Percentiles rank a stretch among this genome's conserved stretches.
These are phyloP conservation scores for Cicer judaicum DNA, from an alignment of 306 rosid species.

Conservation along the genomic window DNA sequence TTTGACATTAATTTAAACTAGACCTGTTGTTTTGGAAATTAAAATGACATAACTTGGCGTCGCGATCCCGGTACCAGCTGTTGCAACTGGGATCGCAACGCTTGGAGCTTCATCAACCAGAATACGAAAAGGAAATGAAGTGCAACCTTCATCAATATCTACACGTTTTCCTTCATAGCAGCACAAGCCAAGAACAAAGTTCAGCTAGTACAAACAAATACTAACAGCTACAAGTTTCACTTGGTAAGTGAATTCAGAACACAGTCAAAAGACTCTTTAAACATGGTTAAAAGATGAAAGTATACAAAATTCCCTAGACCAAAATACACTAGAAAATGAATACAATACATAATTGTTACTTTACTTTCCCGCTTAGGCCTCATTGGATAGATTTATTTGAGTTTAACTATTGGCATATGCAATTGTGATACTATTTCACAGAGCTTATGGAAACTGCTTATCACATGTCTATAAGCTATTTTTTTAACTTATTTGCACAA, in stretches of 20 bases:
- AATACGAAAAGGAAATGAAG: constrained; percentile 5
- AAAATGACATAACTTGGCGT: not conserved
- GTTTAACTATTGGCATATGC: too few relatives aligned
- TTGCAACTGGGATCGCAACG: not conserved
- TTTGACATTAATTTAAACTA: constrained; percentile 5
- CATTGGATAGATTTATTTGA: too few relatives aligned
- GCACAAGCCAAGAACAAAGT: constrained; percentile 2
- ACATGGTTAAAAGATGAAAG: not conserved
- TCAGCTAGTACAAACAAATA: constrained; percentile 10
- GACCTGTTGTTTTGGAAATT: not conserved
- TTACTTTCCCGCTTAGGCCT: not conserved
- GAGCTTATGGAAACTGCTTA: too few relatives aligned
- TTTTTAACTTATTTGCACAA: too few relatives aligned
- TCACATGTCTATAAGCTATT: too few relatives aligned
- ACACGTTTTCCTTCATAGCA: constrained; percentile 24
- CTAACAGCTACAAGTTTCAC: constrained; percentile 30
- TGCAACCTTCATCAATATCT: not conserved
- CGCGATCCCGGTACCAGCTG: not conserved
- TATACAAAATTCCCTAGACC: not conserved
- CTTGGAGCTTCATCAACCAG: constrained; percentile 9
- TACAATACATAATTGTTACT: not conserved
- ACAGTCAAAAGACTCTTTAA: not conserved
- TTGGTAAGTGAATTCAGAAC: constrained; percentile 3
- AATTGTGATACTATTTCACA: too few relatives aligned
- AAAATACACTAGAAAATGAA: constrained; percentile 20